phyloP scores from a whole-genome alignment of 345 rosid genomes.

The Populus nigra region DNA sequence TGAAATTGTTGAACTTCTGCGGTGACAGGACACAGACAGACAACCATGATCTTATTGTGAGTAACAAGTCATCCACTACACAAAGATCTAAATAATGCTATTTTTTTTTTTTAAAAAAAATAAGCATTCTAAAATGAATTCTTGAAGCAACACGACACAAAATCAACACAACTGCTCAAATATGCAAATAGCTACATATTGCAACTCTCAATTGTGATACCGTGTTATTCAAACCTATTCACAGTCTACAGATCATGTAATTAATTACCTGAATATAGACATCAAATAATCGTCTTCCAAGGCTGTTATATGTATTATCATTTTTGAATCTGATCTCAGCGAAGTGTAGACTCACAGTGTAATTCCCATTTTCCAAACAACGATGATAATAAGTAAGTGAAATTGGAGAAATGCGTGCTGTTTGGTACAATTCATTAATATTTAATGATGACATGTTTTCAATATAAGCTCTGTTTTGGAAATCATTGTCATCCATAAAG shows the following conservation, averaged over 20 bases:
- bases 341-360: constrained; percentile 28
- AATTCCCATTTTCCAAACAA: constrained; percentile 25
- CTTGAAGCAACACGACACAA: background rate
- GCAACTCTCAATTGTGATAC: background rate
- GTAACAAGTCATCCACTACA: background rate
- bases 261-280: constrained; percentile 32
- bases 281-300: constrained; percentile 30
- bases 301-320: constrained; percentile 15
- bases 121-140: background rate
- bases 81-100: background rate
- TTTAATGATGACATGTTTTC: constrained; percentile 2
- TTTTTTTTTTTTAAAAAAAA: no score
- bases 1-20: background rate
- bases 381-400: constrained; percentile 21
- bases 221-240: background rate
- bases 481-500: constrained; percentile 17
- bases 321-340: constrained; percentile 29
- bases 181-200: background rate
- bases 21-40: background rate
- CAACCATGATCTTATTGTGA: background rate
- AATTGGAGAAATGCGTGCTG: constrained; percentile 17
- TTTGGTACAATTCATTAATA: constrained; percentile 8
- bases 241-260: background rate
- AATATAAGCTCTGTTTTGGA: background rate
- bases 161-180: background rate